phyloP scores from a whole-genome alignment of 2,329 filamentous ascomycete species.

The Cadophora sp. region DNA sequence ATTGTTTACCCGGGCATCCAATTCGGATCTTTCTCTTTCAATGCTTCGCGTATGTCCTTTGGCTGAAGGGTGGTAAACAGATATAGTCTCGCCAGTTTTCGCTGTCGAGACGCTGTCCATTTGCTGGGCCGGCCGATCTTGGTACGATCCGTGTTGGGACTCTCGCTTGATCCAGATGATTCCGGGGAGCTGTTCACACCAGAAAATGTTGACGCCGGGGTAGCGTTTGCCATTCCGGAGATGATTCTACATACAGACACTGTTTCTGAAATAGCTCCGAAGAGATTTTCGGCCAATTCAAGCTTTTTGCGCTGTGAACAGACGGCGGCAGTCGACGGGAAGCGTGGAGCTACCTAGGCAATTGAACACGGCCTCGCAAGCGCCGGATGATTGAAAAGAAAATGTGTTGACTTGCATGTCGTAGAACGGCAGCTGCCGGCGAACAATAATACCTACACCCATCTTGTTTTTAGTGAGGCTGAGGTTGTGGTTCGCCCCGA shows the following conservation, averaged over 20 bases:
- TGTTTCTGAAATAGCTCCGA: neutral
- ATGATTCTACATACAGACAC: neutral
- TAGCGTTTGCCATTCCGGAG: neutral
- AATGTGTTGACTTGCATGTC: neutral
- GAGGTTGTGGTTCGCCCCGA: too few species aligned
- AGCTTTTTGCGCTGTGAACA: neutral
- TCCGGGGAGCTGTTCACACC: neutral
- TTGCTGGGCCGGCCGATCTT: constrained; percentile 58
- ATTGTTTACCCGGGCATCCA: constrained; percentile 52
- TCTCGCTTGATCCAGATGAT: neutral
- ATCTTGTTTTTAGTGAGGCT: neutral
- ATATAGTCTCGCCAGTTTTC: constrained; percentile 62
- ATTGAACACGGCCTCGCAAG: neutral
- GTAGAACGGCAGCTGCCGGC: neutral
- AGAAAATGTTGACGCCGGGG: neutral
- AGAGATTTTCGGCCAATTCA: neutral
- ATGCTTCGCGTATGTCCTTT: constrained; percentile 55
- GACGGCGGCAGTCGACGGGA: neutral
- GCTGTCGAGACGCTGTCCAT: constrained; percentile 59
- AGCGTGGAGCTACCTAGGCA: neutral
- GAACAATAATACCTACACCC: neutral
- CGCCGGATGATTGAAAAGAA: neutral
- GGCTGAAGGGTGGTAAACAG: constrained; percentile 61
- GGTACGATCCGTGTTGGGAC: neutral
- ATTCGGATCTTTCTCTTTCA: constrained; percentile 51